Percentiles rank a stretch among this genome's conserved stretches.
phyloP scores from a whole-genome alignment of 1,139 yeast genomes.

The Arxiozyma telluris region DNA sequence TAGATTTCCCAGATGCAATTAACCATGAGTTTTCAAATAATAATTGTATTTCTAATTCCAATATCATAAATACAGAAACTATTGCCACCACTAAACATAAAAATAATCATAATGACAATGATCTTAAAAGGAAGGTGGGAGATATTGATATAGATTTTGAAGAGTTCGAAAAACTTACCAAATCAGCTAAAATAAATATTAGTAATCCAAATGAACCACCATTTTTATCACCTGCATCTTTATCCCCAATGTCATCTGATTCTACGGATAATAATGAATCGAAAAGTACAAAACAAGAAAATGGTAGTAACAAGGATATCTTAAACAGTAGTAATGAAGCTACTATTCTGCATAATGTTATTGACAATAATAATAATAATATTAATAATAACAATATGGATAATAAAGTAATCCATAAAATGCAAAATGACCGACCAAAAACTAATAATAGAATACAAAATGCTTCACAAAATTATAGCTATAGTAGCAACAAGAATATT shows the following conservation, averaged over 20 bases:
- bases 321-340: not conserved
- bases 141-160: constrained; percentile 1
- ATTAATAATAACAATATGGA: not conserved
- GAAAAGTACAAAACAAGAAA: constrained; percentile 3
- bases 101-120: not conserved
- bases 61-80: not conserved
- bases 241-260: constrained; percentile 13
- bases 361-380: not conserved
- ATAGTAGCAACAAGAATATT: not conserved
- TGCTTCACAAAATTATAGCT: not conserved
- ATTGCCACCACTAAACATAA: not conserved
- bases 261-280: constrained; percentile 7
- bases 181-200: not conserved
- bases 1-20: constrained; percentile 1
- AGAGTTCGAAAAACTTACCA: not conserved
- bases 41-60: not conserved
- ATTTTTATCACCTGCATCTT: constrained; percentile 17
- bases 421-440: constrained; percentile 1
- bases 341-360: not conserved
- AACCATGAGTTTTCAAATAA: not conserved
- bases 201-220: constrained; percentile 9
- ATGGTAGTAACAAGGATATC: not conserved
- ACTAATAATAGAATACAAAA: not conserved
- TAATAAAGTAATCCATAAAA: not conserved
- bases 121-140: not conserved